phyloP scores from a whole-genome alignment of 176 grass and related monocot species.

The Alloteropsis semialata region DNA sequence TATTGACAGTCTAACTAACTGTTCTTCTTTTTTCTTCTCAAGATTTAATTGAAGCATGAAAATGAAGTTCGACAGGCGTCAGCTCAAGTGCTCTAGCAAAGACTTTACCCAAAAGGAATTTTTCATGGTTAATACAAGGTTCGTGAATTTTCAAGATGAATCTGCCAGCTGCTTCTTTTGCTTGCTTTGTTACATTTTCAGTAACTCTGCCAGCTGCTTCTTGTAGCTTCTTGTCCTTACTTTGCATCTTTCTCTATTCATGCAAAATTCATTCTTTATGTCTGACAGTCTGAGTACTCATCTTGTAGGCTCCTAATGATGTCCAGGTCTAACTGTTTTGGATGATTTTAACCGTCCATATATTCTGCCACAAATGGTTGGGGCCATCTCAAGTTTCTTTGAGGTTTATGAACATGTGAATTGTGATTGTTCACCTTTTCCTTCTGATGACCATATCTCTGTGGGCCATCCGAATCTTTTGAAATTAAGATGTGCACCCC shows the following conservation, averaged over 20 bases:
- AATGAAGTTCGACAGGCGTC: not conserved
- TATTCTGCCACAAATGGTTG: not conserved
- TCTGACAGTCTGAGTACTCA: too few species aligned
- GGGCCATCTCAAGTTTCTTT: not conserved
- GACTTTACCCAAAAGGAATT: not conserved
- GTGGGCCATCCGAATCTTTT: slow-evolving; percentile 24
- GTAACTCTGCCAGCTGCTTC: not conserved
- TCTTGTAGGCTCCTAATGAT: not conserved
- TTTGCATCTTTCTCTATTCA: not conserved
- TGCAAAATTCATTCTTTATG: not conserved
- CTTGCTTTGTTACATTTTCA: not conserved
- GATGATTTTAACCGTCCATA: not conserved
- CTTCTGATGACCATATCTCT: slow-evolving; percentile 1
- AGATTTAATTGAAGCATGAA: not conserved
- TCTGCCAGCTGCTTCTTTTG: not conserved
- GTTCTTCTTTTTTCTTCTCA: not conserved
- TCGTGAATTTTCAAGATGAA: not conserved
- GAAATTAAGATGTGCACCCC: not conserved
- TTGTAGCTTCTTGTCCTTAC: too few species aligned
- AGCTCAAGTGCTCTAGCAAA: not conserved
- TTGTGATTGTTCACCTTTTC: not conserved
- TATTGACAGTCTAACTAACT: not conserved
- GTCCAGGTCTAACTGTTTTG: not conserved
- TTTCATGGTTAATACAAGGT: not conserved
- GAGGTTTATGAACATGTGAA: not conserved